Base-by-base conservation (phyloP, 129 eudicot species). In the Ambrosia artemisiifolia region DNA sequence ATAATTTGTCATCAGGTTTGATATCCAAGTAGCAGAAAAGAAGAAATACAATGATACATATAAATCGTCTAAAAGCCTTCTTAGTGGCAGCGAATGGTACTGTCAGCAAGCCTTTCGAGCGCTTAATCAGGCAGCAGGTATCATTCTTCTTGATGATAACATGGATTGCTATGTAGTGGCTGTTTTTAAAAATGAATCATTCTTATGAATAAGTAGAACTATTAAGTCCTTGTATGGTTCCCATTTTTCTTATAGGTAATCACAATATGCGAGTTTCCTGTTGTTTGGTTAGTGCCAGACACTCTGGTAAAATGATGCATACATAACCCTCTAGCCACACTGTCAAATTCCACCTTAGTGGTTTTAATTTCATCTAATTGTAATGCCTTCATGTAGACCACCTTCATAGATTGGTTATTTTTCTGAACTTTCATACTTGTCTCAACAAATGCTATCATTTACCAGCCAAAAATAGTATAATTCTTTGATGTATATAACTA, bases 81-180 rank as follows among this genome's bases (percentile, higher is more conserved):
- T 87, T 28, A 84, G 91, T 57, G 97, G 98, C 63, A 94, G 69
- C 16, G 96, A 90, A 63, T 94, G 98, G 97, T 94, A 94, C 75
- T 90, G 98, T 76, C 92, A 90, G 59, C 98, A 88, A 83, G 96
- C 98, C 76, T 94, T 90, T 65, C 78, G 96, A 67, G 96, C 98
- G 69, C 93, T 94, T 53, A 94, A 94, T 82, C 98, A 94, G 76
- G 98, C 98, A 66, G 86, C 98, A 83, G 98, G 98, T 93, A 85
- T 69, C 63, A 43, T 10, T 30, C 56, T 38, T 18, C 42, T 53
- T 61, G 63, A 18, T 77, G 33, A 64, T n/a, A 56, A 65, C 46
- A 40, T 55, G 46, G 8, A 9, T 75, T 54, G 54, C 43, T 42
- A 14, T 40, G 60, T 51, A 32, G 34, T 11, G 56, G 10, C 48